Conservation (phyloP, 1,139 yeast species). For the Candida sojae region DNA sequence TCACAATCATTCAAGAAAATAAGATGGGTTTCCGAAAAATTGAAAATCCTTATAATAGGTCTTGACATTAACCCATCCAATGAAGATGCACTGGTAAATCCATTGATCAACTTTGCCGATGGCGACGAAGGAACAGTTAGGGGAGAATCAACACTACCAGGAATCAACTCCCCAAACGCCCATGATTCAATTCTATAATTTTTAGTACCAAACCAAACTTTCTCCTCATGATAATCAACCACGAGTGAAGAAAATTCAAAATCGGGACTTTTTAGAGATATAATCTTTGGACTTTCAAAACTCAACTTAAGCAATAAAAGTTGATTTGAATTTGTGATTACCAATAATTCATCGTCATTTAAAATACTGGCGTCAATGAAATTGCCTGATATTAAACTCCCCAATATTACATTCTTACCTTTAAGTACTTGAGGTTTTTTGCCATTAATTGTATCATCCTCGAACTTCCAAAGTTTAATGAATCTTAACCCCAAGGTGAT, state of each 20-base stretch:
- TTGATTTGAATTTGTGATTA: constrained; percentile 46
- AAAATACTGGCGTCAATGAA: constrained; percentile 43
- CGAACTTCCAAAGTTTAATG: constrained; percentile 59
- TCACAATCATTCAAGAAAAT: constrained; percentile 33
- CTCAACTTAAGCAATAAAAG: constrained; percentile 32
- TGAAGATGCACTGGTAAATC: not conserved
- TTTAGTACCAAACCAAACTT: constrained; percentile 22
- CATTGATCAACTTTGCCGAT: not conserved
- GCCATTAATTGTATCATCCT: constrained; percentile 11
- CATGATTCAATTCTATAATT: constrained; percentile 13
- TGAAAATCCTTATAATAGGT: constrained; percentile 14
- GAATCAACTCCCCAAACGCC: constrained; percentile 16
- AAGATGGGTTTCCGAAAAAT: constrained; percentile 20
- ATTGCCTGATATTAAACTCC: constrained; percentile 45
- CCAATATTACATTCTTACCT: constrained; percentile 62
- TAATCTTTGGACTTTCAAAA: constrained; percentile 25
- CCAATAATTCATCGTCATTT: constrained; percentile 39
- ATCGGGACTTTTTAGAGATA: constrained; percentile 19
- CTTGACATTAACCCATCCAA: not conserved
- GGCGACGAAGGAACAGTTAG: not conserved
- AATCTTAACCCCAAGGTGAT: constrained; percentile 60
- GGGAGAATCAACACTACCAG: constrained; percentile 3
- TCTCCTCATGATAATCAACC: constrained; percentile 24
- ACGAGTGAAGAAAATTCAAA: constrained; percentile 18
- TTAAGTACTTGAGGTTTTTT: constrained; percentile 35